A percentile compares a stretch with the other conserved stretches of the same genome.
Evolutionary conservation across 2,329 filamentous ascomycete species (phyloP).

Genomic region (Aspergillus sp.): DNA sequence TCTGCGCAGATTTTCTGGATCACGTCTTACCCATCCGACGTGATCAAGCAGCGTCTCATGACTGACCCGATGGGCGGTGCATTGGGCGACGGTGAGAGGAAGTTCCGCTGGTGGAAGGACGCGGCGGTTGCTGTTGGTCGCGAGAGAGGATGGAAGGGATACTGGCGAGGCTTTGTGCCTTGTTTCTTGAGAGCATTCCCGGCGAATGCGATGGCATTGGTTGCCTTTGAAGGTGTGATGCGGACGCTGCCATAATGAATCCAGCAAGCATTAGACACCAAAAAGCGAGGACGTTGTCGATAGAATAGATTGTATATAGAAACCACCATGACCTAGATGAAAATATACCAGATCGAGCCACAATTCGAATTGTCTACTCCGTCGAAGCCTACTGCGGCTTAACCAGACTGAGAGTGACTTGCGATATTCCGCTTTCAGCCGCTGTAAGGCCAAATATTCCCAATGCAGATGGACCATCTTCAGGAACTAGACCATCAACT

Average conservation of each 20-base stretch:
- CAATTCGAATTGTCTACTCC: too few relatives aligned
- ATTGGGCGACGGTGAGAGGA: constrained; percentile 61
- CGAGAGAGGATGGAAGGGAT: constrained; percentile 73
- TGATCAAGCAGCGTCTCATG: constrained; percentile 96
- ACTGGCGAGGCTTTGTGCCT: constrained; percentile 89
- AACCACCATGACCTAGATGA: too few relatives aligned
- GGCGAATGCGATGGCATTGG: constrained; percentile 87
- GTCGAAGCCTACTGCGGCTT: too few relatives aligned
- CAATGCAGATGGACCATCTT: too few relatives aligned
- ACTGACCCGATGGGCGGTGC: constrained; percentile 78
- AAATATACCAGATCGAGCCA: too few relatives aligned
- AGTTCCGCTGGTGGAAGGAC: constrained; percentile 72
- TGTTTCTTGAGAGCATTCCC: constrained; percentile 93
- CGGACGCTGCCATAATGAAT: constrained; percentile 43
- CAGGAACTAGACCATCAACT: too few relatives aligned
- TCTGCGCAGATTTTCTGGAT: constrained; percentile 95
- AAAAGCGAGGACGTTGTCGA: too few relatives aligned
- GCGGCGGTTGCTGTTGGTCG: constrained; percentile 72
- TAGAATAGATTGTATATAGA: too few relatives aligned
- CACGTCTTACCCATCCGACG: constrained; percentile 83
- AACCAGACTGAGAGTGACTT: too few relatives aligned
- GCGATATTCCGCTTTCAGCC: too few relatives aligned
- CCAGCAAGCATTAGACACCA: neutral
- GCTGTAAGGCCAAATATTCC: too few relatives aligned
- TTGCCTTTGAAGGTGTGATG: constrained; percentile 93